Percentiles rank a stretch among this genome's conserved stretches.
Conservation (phyloP, 73 alveolate species). For the Tetrahymena elliotti region DNA sequence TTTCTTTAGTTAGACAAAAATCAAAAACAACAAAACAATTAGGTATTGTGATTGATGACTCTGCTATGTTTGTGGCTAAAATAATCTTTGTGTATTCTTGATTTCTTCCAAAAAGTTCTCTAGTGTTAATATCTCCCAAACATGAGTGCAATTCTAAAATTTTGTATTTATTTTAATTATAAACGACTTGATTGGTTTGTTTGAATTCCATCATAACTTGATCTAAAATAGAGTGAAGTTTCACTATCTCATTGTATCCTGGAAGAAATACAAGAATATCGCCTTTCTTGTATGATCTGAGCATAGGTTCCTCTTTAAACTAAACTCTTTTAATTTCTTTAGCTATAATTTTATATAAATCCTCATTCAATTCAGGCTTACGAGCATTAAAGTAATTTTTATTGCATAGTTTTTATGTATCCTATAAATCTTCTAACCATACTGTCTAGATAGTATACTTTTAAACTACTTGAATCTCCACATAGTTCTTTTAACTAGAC, state of each 20-base stretch:
- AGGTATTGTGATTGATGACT: conserved; percentile 93
- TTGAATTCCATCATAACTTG: conserved; percentile 43
- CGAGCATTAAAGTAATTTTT: conserved; percentile 8
- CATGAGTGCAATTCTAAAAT: conserved; percentile 65
- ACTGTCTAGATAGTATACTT: not conserved
- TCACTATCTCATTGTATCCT: conserved; percentile 72
- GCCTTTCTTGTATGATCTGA: conserved; percentile 39
- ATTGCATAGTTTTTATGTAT: conserved; percentile 3
- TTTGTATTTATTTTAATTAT: conserved; percentile 21
- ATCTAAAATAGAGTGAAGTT: not conserved
- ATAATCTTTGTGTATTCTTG: conserved; percentile 78
- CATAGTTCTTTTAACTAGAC: not conserved
- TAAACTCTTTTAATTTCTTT: conserved; percentile 3
- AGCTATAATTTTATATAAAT: not conserved
- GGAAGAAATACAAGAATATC: conserved; percentile 83
- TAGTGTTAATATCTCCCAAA: conserved; percentile 22
- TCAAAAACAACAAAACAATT: conserved; percentile 90
- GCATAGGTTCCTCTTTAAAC: not conserved
- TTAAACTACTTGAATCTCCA: not conserved
- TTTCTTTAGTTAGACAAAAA: conserved; percentile 89
- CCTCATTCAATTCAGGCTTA: conserved; percentile 2
- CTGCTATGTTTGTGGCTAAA: conserved; percentile 96
- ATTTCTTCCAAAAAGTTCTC: conserved; percentile 12
- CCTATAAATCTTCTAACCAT: conserved; percentile 36
- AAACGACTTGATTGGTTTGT: conserved; percentile 21